Evolutionary conservation across 2,329 filamentous ascomycete genomes (phyloP).

Genomic region (Colletotrichum aenigma): DNA sequence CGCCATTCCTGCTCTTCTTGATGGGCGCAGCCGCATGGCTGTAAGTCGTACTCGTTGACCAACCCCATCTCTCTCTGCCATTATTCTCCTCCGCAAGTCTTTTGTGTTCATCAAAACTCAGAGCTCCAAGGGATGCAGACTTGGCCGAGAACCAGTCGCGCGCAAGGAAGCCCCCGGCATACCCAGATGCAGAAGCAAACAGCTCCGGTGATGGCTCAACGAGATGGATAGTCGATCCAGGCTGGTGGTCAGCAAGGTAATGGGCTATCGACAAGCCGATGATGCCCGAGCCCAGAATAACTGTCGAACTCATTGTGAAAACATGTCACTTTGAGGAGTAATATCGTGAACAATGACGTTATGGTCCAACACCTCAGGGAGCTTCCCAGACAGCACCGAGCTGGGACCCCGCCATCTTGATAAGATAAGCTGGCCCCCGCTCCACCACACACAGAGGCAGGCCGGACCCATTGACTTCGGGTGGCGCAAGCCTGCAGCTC

Average conservation of each 20-base stretch:
- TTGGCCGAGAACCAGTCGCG: constrained; percentile 72
- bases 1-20: constrained; percentile 46
- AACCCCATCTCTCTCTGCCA: constrained; percentile 59
- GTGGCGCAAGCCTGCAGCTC: background rate
- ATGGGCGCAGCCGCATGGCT: constrained; percentile 46
- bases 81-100: constrained; percentile 63
- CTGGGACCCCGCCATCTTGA: background rate
- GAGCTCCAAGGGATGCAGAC: constrained; percentile 61
- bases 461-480: background rate
- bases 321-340: background rate
- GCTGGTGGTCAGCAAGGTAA: constrained; percentile 63
- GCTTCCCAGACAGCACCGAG: background rate
- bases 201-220: constrained; percentile 56
- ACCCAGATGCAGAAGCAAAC: constrained; percentile 76
- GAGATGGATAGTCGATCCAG: constrained; percentile 47
- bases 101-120: constrained; percentile 74
- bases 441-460: background rate
- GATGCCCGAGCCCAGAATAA: constrained; percentile 73
- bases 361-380: background rate
- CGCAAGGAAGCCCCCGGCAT: constrained; percentile 76
- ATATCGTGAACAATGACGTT: background rate
- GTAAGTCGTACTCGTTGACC: constrained; percentile 60
- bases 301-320: constrained; percentile 51
- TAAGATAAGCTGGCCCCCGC: constrained; percentile 5
- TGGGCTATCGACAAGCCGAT: constrained; percentile 75